phyloP scores from a whole-genome alignment of 2,329 filamentous ascomycete species.

The Penicillium sp. region DNA sequence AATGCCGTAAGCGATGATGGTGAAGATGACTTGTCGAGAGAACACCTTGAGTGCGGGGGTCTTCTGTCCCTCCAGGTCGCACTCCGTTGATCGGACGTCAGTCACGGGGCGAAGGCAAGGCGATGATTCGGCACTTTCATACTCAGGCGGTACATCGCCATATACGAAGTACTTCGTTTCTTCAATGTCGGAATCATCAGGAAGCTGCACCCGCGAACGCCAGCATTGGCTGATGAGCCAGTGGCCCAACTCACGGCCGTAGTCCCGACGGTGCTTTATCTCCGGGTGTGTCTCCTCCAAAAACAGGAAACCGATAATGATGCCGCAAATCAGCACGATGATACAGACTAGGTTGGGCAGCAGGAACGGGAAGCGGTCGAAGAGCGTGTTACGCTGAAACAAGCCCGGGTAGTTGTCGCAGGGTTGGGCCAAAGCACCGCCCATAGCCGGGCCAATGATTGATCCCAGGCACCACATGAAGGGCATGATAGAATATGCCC shows the following conservation, averaged over 20 bases:
- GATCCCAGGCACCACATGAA: constrained; percentile 98
- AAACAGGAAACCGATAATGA: constrained; percentile 78
- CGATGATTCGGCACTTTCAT: constrained; percentile 60
- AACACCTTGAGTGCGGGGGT: constrained; percentile 63
- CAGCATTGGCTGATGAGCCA: constrained; percentile 56
- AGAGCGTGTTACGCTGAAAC: constrained; percentile 73
- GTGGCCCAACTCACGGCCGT: constrained; percentile 73
- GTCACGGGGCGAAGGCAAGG: constrained; percentile 47
- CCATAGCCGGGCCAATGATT: constrained; percentile 88
- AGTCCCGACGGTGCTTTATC: constrained; percentile 73
- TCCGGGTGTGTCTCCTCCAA: constrained; percentile 91
- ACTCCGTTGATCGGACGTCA: constrained; percentile 32
- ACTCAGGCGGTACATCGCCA: constrained; percentile 65
- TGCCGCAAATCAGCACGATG: constrained; percentile 71
- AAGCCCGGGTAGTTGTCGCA: constrained; percentile 75
- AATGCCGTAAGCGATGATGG: constrained; percentile 87
- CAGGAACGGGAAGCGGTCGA: constrained; percentile 85
- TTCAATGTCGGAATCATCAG: constrained; percentile 49
- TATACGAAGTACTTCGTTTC: constrained; percentile 56
- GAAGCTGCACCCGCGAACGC: constrained; percentile 28
- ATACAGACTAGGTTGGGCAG: constrained; percentile 91
- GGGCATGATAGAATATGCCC: constrained; percentile 96
- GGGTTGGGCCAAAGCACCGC: constrained; percentile 84
- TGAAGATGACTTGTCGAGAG: constrained; percentile 79
- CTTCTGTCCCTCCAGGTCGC: constrained; percentile 44